Conservation (phyloP, 768 basidiomycete genomes). For the Lactifluus piperatus region DNA sequence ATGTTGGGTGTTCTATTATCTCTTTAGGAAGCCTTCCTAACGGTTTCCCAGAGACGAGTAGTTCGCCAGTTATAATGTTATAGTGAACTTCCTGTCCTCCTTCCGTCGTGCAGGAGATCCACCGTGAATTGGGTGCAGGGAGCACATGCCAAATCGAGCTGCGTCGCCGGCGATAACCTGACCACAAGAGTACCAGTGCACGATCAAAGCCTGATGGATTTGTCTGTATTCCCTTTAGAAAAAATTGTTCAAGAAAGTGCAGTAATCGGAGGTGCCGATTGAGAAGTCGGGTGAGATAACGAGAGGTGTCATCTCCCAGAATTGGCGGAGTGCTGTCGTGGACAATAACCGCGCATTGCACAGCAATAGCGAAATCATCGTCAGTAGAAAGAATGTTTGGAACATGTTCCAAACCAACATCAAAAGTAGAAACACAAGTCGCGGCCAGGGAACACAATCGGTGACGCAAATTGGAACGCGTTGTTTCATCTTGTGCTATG, state of each 20-base stretch:
- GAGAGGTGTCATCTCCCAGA: background rate
- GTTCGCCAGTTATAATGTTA: background rate
- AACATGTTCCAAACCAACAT: background rate
- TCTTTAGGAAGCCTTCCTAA: constrained; percentile 2
- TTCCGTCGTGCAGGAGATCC: background rate
- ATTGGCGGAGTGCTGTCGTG: background rate
- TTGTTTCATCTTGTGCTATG: background rate
- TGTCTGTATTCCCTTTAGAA: background rate
- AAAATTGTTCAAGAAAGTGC: background rate
- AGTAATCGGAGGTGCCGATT: background rate
- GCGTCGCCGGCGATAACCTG: background rate
- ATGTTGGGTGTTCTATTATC: background rate
- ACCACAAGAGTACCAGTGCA: background rate
- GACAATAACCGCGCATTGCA: background rate
- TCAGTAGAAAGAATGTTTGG: background rate
- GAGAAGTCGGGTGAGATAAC: background rate
- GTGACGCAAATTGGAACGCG: background rate
- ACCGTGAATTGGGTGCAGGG: background rate
- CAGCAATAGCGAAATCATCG: background rate
- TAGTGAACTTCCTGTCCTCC: background rate
- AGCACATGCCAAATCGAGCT: background rate
- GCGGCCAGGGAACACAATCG: background rate
- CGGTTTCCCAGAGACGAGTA: background rate
- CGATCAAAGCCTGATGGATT: background rate
- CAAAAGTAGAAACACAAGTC: background rate